Evolutionary conservation across 140 eudicot genomes (phyloP).

Genomic region (Artemisia princeps): DNA sequence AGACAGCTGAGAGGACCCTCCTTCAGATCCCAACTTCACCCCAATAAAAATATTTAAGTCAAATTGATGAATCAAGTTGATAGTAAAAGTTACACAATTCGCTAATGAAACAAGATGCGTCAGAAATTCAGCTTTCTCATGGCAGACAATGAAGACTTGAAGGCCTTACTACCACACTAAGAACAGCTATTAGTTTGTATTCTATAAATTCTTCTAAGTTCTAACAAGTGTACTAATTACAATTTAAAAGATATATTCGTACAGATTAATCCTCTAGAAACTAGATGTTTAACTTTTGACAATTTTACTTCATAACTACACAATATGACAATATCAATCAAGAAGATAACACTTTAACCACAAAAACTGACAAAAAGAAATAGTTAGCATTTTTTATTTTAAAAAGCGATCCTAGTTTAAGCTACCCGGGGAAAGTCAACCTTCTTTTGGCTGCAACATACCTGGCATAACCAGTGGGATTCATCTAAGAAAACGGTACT

Average conservation of each 20-base stretch:
- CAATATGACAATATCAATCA: background rate
- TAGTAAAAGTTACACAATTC: constrained; percentile 6
- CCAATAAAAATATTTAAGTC: background rate
- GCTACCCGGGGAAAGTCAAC: too few species aligned
- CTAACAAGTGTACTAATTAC: too few species aligned
- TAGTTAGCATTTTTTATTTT: background rate
- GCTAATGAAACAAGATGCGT: background rate
- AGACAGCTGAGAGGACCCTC: constrained; percentile 44
- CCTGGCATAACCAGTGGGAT: too few species aligned
- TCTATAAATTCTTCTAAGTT: too few species aligned
- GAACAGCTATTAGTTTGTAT: too few species aligned
- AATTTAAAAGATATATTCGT: too few species aligned
- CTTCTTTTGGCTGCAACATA: too few species aligned
- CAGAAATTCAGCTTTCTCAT: background rate
- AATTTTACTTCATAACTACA: background rate
- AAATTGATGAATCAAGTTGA: background rate
- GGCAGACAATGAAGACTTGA: too few species aligned
- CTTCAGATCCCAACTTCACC: constrained; percentile 51
- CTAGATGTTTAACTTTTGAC: constrained; percentile 8
- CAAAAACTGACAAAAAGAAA: too few species aligned
- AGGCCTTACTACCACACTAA: too few species aligned
- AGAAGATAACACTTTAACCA: background rate
- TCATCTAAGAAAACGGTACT: too few species aligned
- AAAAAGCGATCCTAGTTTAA: background rate
- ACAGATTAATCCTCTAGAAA: background rate